Evolutionary conservation across 139 green algal species (phyloP), one percentile per base, ranked within the genome.

Genomic region (Astrephomene gubernaculifera): DNA sequence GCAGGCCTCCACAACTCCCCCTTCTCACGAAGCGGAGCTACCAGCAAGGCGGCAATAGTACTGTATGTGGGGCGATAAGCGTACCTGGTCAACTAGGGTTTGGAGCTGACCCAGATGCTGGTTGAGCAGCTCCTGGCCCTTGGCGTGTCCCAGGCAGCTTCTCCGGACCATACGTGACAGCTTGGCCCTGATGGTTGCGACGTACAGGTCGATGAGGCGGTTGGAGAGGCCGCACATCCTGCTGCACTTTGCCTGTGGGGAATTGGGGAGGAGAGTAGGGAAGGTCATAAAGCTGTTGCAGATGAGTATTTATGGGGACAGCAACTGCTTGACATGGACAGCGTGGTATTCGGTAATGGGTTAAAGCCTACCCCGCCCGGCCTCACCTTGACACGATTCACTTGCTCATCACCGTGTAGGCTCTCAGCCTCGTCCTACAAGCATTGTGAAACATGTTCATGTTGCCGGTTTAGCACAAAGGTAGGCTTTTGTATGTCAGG

Each of bases 201-300:
- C 76, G 12, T 83, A 83, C n/a, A 83, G n/a, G 76, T 83, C 76
- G 31, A 73, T 83, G 29, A 83, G 41, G 29, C n/a, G 39, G 41
- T 73, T 83, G 21, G 60, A 19, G 2, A 73, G 29, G 17, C 76
- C 76, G 31, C 60, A 61, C 14, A 83, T 41, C 35, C 45, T 72
- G 41, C 41, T 64, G 76, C 76, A 83, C 45, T 83, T 83, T 10
- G 60, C 60, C 76, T 83, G 76, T 24, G 19, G n/a, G n/a, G n/a
- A n/a, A n/a, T n/a, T n/a, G n/a, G n/a, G n/a, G n/a, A n/a, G n/a
- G n/a, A n/a, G n/a, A n/a, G n/a, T n/a, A n/a, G n/a, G n/a, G n/a
- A n/a, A n/a, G n/a, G n/a, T n/a, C n/a, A n/a, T n/a, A n/a, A n/a
- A n/a, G n/a, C n/a, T n/a, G n/a, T n/a, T n/a, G n/a, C n/a, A n/a